Evolutionary conservation across 768 basidiomycete species (phyloP).

Genomic region (Boletus edulis): DNA sequence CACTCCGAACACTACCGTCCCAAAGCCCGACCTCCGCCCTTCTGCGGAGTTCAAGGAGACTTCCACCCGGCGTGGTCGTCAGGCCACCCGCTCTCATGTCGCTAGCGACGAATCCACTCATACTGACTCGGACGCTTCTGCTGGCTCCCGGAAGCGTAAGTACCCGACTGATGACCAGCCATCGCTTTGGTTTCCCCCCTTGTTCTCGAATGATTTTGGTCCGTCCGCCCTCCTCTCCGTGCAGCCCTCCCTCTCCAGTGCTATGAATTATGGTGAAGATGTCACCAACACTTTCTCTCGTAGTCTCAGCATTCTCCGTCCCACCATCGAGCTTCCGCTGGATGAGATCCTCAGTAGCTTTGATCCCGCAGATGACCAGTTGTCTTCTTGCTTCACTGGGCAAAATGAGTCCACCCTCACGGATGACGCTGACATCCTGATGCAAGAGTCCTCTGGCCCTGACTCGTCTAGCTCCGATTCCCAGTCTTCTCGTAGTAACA

Average conservation of each 20-base stretch:
- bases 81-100: slow-evolving; percentile 37
- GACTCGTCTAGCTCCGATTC: slow-evolving; percentile 12
- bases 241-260: slow-evolving; percentile 61
- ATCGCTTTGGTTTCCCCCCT: slow-evolving; percentile 64
- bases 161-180: slow-evolving; percentile 25
- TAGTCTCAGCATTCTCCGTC: slow-evolving; percentile 62
- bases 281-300: slow-evolving; percentile 48
- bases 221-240: slow-evolving; percentile 73
- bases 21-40: slow-evolving; percentile 67
- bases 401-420: slow-evolving; percentile 7
- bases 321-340: slow-evolving; percentile 84
- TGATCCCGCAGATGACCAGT: slow-evolving; percentile 22
- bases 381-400: not conserved
- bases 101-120: slow-evolving; percentile 26
- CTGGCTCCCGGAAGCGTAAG: slow-evolving; percentile 29
- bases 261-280: slow-evolving; percentile 79
- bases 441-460: slow-evolving; percentile 26
- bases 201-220: slow-evolving; percentile 75
- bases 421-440: slow-evolving; percentile 23
- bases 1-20: slow-evolving; percentile 41
- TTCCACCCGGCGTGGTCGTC: slow-evolving; percentile 37
- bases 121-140: slow-evolving; percentile 22
- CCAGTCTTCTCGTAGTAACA: not conserved
- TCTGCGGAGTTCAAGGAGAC: slow-evolving; percentile 62
- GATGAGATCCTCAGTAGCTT: slow-evolving; percentile 64